These are phyloP conservation scores for Hanseniaspora jakobsenii DNA, from an alignment of 805 yeast species.

Conservation along the genomic window DNA sequence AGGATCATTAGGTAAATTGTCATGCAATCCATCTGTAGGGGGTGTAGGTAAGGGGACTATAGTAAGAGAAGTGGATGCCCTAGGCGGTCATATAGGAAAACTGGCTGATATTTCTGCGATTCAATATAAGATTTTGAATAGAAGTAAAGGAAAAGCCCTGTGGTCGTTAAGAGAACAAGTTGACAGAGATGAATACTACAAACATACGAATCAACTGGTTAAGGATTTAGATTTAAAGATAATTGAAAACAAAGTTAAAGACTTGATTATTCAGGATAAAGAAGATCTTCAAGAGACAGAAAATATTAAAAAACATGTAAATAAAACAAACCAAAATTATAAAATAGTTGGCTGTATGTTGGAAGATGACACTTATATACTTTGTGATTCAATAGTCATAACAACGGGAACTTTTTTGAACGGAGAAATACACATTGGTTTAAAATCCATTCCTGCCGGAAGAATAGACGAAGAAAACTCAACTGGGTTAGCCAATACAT, in stretches of 20 bases:
- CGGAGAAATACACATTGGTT: constrained; percentile 89
- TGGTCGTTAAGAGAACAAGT: constrained; percentile 98
- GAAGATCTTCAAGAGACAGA: too few species aligned
- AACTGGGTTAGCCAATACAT: constrained; percentile 72
- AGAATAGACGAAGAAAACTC: constrained; percentile 89
- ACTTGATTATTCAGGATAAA: constrained; percentile 42
- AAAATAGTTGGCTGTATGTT: constrained; percentile 60
- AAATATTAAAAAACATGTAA: neutral
- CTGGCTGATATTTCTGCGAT: constrained; percentile 91
- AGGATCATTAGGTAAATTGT: constrained; percentile 77
- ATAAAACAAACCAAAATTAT: constrained; percentile 3
- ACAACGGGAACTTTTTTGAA: constrained; percentile 94
- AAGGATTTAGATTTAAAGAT: constrained; percentile 40
- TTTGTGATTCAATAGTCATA: constrained; percentile 59
- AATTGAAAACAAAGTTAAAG: constrained; percentile 69
- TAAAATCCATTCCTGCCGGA: constrained; percentile 73
- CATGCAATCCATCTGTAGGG: constrained; percentile 96
- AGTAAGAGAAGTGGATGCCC: constrained; percentile 84
- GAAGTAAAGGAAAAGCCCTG: constrained; percentile 83
- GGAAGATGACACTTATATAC: constrained; percentile 34
- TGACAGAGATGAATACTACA: constrained; percentile 66
- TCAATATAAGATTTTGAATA: constrained; percentile 75
- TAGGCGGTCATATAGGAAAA: constrained; percentile 80
- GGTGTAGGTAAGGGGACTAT: constrained; percentile 97
- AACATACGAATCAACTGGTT: constrained; percentile 53